Base-by-base conservation (phyloP, 1,284 basidiomycete species). In the Marasmius tenuissimus region DNA sequence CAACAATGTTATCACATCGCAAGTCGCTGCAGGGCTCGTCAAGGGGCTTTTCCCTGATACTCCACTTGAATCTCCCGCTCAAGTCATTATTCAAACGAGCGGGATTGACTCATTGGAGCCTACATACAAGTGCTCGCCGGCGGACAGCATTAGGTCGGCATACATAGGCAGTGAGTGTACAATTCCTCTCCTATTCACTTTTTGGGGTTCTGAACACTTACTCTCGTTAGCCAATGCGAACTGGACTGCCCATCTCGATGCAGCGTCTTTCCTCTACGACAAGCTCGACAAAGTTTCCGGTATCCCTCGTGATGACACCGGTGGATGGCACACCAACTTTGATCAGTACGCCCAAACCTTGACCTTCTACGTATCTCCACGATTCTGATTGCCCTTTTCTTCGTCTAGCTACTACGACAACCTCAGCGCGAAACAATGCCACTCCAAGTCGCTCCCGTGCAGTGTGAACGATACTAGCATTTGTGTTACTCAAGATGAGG, bases 1-100 rank as follows among this genome's bases (percentile, higher is more conserved):
- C 2, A 81, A 81, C 70, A 82, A 82, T 57, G 74, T 73, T 14
- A 81, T 82, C 40, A 82, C 81, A 9, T 82, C 80, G 0, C 79
- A 82, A 70, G 78, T 81, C 3, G 78, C 79, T n/a, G 76, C 75
- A n/a, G 78, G 76, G 0, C 72, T 81, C n/a, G 62, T 79, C 14
- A 71, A 70, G 56, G 80, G 79, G 2, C 69, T 82, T 5, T 82
- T 81, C 68, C 80, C 81, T 3, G 60, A 48, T n/a, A 70, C 69
- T 50, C 61, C 67, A 34, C 65, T 69, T 27, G 62, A 6, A 16
- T 33, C 20, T 9, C 50, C 50, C 7, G 27, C 72, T 14, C 66
- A 73, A 16, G 78, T 74, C 1, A 56, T 75, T 12, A 74, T 81
- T 39, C 78, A 81, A 65, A 71, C 76, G 0, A 68, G 72, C 3